Base-by-base conservation (phyloP, 2,329 filamentous ascomycete genomes). In the Alternaria triticimaculans region DNA sequence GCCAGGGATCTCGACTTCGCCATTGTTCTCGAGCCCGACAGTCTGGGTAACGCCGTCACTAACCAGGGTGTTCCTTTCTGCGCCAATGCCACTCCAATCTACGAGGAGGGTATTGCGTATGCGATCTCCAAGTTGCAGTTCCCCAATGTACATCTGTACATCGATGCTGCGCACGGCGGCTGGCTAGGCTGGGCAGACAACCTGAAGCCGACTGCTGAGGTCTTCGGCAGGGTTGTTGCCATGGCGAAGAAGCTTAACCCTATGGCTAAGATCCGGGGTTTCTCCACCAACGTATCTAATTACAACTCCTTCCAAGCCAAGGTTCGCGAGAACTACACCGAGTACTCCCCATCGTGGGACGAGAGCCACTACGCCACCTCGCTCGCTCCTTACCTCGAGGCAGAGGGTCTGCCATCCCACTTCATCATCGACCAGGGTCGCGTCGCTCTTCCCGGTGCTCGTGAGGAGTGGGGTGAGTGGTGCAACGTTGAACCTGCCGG, bases 111-210 rank as follows among this genome's bases (percentile, higher is more conserved):
- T 44, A 75, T 75, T 18, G 72, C 72, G 4, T 76, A 76, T 37
- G 73, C 73, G 1, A 73, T 76, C 30, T 64, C 72, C 26, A 74
- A 74, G 41, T 63, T 76, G 1, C 72, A 76, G 44, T 71, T 65
- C n/a, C 67, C 71, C 41, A 75, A 76, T 28, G 67, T 76, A 12
- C 65, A 69, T 55, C 55, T 76, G 59, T 76, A 76, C 64, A 69
- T 76, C 6, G 73, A 76, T 6, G 73, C 72, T n/a, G 73, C 72
- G 3, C 72, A 76, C 51, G 72, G 72, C 28, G 73, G 73, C 20
- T 76, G 73, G 73, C 68, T 76, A 2, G 73, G 73, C 11, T 76
- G 73, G 73, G 66, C 71, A 7, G 73, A 76, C 57, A 76, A 76
- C 45, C 56, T 76, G 25, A 65, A 69, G 55, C 73, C 71, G 4